Base-by-base conservation (phyloP, 345 rosid species). In the Salix koriyanagi region DNA sequence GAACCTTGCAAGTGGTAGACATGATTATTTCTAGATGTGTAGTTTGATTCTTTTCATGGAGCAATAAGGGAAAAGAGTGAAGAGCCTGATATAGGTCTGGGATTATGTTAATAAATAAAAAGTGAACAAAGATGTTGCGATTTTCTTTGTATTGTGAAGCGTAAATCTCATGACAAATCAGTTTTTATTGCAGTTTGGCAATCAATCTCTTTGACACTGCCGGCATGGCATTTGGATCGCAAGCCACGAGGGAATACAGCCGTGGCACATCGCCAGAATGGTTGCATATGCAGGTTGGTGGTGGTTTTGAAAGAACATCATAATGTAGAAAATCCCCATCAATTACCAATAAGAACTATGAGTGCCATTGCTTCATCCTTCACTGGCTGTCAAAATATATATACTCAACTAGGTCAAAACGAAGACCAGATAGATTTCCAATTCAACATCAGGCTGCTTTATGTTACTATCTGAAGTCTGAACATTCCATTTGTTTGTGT, bases 261-360 rank as follows among this genome's bases (percentile, higher is more conserved):
- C 88, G 84, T 3, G 89, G 88, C 71, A 71, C 98, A 67, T 94
- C 96, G 67, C 92, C 93, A 0, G 94, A 94, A 72, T 94, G 96
- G 98, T 83, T 94, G 89, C 98, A 91, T 72, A 94, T 91, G 93
- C 95, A 92, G 85, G 77, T 94, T 73, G 92, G 93, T 46, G 79
- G 94, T 64, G 85, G 94, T 71, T 90, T 92, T 76, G 91, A 86
- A 77, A 86, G 94, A 87, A 79, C 89, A 72, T 79, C 80, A 67
- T 88, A 69, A 83, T 65, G 16, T 66, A n/a, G 19, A 77, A 77
- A 72, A 30, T 75, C 65, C 37, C 65, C 56, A 13, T 72, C 48
- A 71, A 68, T 61, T 28, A 73, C 62, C 72, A 81, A 79, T 85
- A 86, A 86, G 86, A 79, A 76, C 83, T 81, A 56, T 42, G 72